Percentiles rank a stretch among this genome's conserved stretches.
phyloP scores from a whole-genome alignment of 768 basidiomycete genomes.

The Mycena olivaceomarginata region DNA sequence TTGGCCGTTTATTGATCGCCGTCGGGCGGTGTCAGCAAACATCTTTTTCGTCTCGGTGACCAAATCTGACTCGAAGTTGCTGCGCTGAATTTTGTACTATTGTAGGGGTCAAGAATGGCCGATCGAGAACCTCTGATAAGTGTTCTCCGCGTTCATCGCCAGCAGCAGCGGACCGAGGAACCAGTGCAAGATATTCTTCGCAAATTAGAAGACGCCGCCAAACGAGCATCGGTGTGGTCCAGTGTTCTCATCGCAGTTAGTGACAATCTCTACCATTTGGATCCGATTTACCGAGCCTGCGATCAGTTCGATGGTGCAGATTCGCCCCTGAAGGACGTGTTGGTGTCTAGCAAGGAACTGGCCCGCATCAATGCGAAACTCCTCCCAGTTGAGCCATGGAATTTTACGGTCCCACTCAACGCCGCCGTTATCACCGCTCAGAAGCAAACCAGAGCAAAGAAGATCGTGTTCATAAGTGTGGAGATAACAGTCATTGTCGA shows the following conservation, averaged over 20 bases:
- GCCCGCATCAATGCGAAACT: slow-evolving; percentile 26
- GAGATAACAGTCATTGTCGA: slow-evolving; percentile 31
- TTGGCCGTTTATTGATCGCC: no score
- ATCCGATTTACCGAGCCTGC: slow-evolving; percentile 15
- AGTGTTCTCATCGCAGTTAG: slow-evolving; percentile 32
- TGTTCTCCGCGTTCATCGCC: slow-evolving; percentile 30
- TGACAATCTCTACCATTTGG: slow-evolving; percentile 17
- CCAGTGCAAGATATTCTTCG: slow-evolving; percentile 26
- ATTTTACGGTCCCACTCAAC: slow-evolving; percentile 35
- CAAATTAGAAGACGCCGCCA: slow-evolving; percentile 33
- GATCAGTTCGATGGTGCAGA: slow-evolving; percentile 35
- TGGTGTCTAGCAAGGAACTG: slow-evolving; percentile 31
- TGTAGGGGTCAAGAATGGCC: slow-evolving; percentile 24
- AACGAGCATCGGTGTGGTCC: slow-evolving; percentile 30
- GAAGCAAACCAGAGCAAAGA: slow-evolving; percentile 23
- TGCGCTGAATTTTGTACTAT: slow-evolving; percentile 19
- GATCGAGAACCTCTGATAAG: slow-evolving; percentile 30
- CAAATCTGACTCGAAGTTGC: slow-evolving; percentile 23
- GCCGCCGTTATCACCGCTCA: slow-evolving; percentile 32
- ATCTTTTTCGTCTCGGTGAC: background rate
- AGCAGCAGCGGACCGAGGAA: slow-evolving; percentile 27
- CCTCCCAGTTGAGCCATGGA: slow-evolving; percentile 35
- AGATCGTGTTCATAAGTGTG: slow-evolving; percentile 32
- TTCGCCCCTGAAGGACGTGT: slow-evolving; percentile 12
- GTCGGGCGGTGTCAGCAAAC: no score